phyloP scores from a whole-genome alignment of 805 yeast genomes.

The Yamadazyma sp. region DNA sequence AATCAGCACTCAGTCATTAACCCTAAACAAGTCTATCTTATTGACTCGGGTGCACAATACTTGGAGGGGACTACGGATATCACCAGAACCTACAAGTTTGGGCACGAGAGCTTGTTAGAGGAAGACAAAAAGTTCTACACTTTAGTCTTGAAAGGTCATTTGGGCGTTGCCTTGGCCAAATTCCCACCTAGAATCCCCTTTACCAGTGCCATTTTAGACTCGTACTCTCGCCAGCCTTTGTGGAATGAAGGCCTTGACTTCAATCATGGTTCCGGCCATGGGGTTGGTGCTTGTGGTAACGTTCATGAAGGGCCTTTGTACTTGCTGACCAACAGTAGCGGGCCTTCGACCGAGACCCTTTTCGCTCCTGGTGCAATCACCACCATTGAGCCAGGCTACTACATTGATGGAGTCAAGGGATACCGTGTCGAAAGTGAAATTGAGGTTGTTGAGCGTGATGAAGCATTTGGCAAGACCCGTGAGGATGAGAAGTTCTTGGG shows the following conservation, averaged over 20 bases:
- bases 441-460: slow-evolving; percentile 47
- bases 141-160: slow-evolving; percentile 85
- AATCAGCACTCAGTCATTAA: slow-evolving; percentile 61
- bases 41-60: slow-evolving; percentile 62
- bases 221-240: slow-evolving; percentile 77
- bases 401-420: slow-evolving; percentile 87
- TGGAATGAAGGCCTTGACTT: slow-evolving; percentile 85
- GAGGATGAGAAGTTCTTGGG: slow-evolving; percentile 32
- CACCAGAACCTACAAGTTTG: slow-evolving; percentile 81
- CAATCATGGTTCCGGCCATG: slow-evolving; percentile 96
- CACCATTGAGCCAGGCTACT: slow-evolving; percentile 94
- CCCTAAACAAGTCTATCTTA: slow-evolving; percentile 52
- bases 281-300: slow-evolving; percentile 86
- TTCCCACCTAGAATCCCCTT: slow-evolving; percentile 69
- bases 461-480: slow-evolving; percentile 39
- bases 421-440: slow-evolving; percentile 86
- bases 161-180: slow-evolving; percentile 76
- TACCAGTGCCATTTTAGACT: slow-evolving; percentile 74
- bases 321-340: slow-evolving; percentile 56
- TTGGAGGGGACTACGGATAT: slow-evolving; percentile 85
- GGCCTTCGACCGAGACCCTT: slow-evolving; percentile 47
- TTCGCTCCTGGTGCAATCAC: slow-evolving; percentile 64
- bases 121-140: slow-evolving; percentile 79
- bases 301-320: slow-evolving; percentile 96
- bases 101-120: slow-evolving; percentile 24